phyloP scores from a whole-genome alignment of 768 basidiomycete genomes.

The Pulveroboletus ravenelii region DNA sequence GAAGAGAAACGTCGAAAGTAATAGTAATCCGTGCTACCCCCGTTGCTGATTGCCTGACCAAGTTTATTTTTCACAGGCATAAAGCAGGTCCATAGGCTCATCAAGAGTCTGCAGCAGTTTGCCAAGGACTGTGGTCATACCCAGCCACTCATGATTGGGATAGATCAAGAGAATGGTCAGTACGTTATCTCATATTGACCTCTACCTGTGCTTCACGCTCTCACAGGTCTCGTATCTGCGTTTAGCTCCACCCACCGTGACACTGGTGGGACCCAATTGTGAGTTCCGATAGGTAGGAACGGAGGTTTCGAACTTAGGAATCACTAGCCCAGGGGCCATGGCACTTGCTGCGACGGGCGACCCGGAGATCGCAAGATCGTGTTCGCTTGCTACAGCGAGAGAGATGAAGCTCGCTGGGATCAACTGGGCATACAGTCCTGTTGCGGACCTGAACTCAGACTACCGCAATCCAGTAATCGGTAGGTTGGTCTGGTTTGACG shows the following conservation, averaged over 20 bases:
- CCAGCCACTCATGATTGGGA: slow-evolving; percentile 55
- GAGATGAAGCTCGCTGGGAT: slow-evolving; percentile 61
- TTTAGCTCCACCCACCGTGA: slow-evolving; percentile 43
- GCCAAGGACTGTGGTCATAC: slow-evolving; percentile 55
- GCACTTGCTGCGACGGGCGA: slow-evolving; percentile 55
- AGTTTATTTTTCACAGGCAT: slow-evolving; percentile 37
- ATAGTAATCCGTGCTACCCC: slow-evolving; percentile 31
- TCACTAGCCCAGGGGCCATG: slow-evolving; percentile 66
- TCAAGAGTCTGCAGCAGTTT: slow-evolving; percentile 47
- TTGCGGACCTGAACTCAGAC: slow-evolving; percentile 71
- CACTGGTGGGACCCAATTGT: slow-evolving; percentile 65
- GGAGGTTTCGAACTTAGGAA: neutral
- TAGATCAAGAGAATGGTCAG: slow-evolving; percentile 71
- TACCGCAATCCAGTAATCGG: slow-evolving; percentile 68
- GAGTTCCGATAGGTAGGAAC: slow-evolving; percentile 21
- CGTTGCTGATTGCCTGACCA: neutral
- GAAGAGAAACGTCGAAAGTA: slow-evolving; percentile 61
- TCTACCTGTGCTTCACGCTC: neutral
- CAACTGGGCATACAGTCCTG: slow-evolving; percentile 69
- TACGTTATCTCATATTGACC: neutral
- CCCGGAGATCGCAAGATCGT: slow-evolving; percentile 39
- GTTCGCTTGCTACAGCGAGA: slow-evolving; percentile 46
- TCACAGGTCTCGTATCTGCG: slow-evolving; percentile 61
- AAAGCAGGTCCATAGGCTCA: slow-evolving; percentile 44
- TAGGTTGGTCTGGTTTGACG: slow-evolving; percentile 21